These are phyloP conservation scores for Paxillus ammoniavirescens DNA, from an alignment of 768 basidiomycete genomes.

Conservation along the genomic window DNA sequence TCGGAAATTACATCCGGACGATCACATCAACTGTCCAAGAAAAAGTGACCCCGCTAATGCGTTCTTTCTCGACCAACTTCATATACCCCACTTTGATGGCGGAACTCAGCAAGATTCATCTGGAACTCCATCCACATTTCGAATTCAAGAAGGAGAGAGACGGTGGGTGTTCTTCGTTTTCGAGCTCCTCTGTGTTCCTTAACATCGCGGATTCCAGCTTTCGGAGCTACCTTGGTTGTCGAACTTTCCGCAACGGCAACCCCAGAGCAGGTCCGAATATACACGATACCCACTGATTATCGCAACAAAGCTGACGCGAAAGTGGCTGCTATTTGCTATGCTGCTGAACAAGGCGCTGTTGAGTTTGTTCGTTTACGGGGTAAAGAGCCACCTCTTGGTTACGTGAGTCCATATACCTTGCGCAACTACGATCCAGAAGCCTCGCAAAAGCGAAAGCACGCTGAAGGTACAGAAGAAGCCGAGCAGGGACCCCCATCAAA, in stretches of 20 bases:
- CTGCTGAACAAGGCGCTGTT: constrained; percentile 53
- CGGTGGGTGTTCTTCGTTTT: constrained; percentile 36
- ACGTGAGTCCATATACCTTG: constrained; percentile 36
- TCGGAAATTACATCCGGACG: constrained; percentile 54
- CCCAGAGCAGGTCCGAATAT: constrained; percentile 40
- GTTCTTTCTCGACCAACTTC: constrained; percentile 42
- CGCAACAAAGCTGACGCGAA: constrained; percentile 61
- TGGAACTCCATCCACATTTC: constrained; percentile 38
- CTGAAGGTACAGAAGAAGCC: constrained; percentile 18
- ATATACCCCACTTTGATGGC: constrained; percentile 43
- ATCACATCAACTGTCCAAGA: constrained; percentile 42
- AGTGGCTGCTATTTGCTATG: constrained; percentile 50
- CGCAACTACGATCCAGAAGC: constrained; percentile 24
- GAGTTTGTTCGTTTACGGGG: constrained; percentile 62
- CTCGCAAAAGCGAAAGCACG: constrained; percentile 38
- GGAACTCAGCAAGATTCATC: constrained; percentile 45
- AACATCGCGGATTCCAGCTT: constrained; percentile 39
- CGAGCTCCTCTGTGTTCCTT: neutral
- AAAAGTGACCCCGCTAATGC: constrained; percentile 44
- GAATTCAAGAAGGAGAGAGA: constrained; percentile 46
- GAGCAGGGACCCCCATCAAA: constrained; percentile 16
- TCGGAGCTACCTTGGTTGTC: constrained; percentile 50
- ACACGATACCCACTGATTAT: constrained; percentile 48
- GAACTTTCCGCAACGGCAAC: constrained; percentile 34
- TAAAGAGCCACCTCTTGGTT: constrained; percentile 38